Base-by-base conservation (phyloP, 208 protist genomes). In the Novymonas esmeraldas region DNA sequence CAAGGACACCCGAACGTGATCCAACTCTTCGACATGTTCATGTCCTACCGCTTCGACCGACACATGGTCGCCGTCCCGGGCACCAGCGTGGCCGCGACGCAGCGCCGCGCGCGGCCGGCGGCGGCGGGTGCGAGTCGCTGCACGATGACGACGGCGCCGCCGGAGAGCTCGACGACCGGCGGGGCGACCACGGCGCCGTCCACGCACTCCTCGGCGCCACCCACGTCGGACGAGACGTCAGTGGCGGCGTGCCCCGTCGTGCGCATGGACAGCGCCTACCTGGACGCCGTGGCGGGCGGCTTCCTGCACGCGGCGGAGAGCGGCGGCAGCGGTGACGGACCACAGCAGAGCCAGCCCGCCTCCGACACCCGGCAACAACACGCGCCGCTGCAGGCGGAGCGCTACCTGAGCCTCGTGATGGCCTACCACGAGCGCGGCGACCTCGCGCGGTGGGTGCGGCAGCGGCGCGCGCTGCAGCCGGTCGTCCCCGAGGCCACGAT, bases 1-100 rank as follows among this genome's bases (percentile, higher is more conserved):
- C 87, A 93, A 41, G 84, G 81, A 14, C 82, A 90, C 64, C 87
- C 83, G 4, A 93, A 90, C 54, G 76, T 93, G 2, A 88, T 93
- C 57, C 49, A 80, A n/a, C 75, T 93, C 44, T 66, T 85, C 16
- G 87, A 90, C 57, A 90, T 93, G 83, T 93, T 93, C 66, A 85
- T 93, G 80, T 85, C 78, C 13, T 85, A 87, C 63, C 51, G 69
- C 7, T 87, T 87, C 69, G 80, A 82, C 58, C 51, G 57, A 33
- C 28, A 57, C 50, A 64, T 64, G 52, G 58, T 63, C 10, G 63
- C 56, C 0, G 64, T 63, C 33, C 48, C 65, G 22, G 52, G 20
- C 26, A n/a, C 41, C 61, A 44, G 38, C 38, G 16, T 63, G 11
- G 29, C 46, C 10, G 29, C 46, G 11, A 4, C 7, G 7, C 36